Evolutionary conservation across 2,329 filamentous ascomycete genomes (phyloP), one percentile per base, ranked within the genome.

Genomic region (Apiospora arundinis): DNA sequence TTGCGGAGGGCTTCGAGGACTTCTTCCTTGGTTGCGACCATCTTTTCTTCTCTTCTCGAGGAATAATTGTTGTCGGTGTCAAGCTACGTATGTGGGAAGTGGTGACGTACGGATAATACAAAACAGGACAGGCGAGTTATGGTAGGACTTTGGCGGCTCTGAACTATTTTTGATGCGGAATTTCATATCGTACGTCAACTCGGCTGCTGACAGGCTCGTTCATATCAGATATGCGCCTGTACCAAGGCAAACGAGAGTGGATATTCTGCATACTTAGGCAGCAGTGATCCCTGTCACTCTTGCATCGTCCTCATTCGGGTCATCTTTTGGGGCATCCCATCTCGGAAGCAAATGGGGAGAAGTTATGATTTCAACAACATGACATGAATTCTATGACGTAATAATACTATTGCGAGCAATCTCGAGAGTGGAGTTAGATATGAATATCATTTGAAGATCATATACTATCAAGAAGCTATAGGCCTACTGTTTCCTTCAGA

Each of bases 311-410:
- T 25, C 12, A 3, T 32, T 32, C 32, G 32, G 32, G 32, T 4
- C 32, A 32, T 32, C 32, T 32, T 32, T 6, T 6, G 32, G 32
- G 32, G 6, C 32, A 32, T 74, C 0, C 81, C n/a, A n/a, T n/a
- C n/a, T n/a, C n/a, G n/a, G n/a, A n/a, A n/a, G n/a, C n/a, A n/a
- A n/a, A n/a, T n/a, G n/a, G n/a, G n/a, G n/a, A n/a, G n/a, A n/a
- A n/a, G n/a, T n/a, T n/a, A n/a, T n/a, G n/a, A n/a, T n/a, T n/a
- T n/a, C n/a, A n/a, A n/a, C n/a, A n/a, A n/a, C n/a, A n/a, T n/a
- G n/a, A n/a, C n/a, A n/a, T n/a, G n/a, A n/a, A n/a, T n/a, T n/a
- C n/a, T n/a, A n/a, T n/a, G n/a, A n/a, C n/a, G n/a, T n/a, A n/a
- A n/a, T n/a, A 32, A 32, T 32, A 32, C 32, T 32, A 32, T 32